Percentiles rank a stretch among this genome's conserved stretches.
Conservation (phyloP, 1,284 basidiomycete genomes). For the Boletellus sp. region DNA sequence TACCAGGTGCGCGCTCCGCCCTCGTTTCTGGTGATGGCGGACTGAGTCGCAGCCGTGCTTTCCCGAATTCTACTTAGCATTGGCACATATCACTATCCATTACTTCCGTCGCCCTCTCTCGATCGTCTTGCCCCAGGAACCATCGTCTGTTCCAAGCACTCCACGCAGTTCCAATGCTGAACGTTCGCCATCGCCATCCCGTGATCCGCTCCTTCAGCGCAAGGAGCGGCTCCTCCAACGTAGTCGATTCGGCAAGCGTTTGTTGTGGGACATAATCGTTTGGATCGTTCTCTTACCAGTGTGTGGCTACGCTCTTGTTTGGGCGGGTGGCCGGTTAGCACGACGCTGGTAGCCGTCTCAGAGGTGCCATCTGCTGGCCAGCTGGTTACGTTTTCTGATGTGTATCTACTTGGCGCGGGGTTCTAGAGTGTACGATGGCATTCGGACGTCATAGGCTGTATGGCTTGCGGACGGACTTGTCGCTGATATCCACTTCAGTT, state of each 20-base stretch:
- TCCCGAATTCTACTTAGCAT: constrained; percentile 43
- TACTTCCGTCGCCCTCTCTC: constrained; percentile 65
- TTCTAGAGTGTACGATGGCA: neutral
- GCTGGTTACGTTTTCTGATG: neutral
- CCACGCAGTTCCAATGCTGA: constrained; percentile 11
- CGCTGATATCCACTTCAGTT: no score
- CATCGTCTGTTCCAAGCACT: constrained; percentile 20
- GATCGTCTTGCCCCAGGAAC: constrained; percentile 56
- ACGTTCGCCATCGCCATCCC: constrained; percentile 23
- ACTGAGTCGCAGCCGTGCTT: neutral
- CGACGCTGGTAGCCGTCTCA: constrained; percentile 37
- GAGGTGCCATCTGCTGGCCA: constrained; percentile 8
- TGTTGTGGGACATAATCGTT: constrained; percentile 69
- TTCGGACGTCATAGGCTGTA: constrained; percentile 1
- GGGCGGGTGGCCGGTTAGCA: constrained; percentile 47
- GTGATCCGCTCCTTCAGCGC: constrained; percentile 64
- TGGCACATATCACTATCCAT: constrained; percentile 64
- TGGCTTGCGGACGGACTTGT: neutral
- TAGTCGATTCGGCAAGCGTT: constrained; percentile 54
- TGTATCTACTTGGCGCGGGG: constrained; percentile 5
- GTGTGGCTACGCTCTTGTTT: constrained; percentile 49
- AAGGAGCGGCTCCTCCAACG: constrained; percentile 73
- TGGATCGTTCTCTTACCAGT: constrained; percentile 60
- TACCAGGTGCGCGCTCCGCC: constrained; percentile 46
- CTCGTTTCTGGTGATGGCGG: neutral